Evolutionary conservation across 345 rosid species (phyloP), one percentile per base, ranked within the genome.

Genomic region (Angophora floribunda): DNA sequence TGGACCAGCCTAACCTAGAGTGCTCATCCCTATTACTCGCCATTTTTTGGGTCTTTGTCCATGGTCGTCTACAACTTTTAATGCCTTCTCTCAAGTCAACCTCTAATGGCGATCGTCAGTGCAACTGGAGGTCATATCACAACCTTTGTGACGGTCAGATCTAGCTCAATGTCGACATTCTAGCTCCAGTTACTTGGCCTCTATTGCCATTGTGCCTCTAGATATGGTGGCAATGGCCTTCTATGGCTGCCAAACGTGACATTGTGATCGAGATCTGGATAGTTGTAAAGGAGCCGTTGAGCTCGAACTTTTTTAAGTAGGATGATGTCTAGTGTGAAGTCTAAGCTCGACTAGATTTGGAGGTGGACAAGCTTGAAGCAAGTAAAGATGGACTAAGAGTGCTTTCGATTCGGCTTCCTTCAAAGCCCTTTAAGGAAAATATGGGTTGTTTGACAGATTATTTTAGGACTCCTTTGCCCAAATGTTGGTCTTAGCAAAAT

Each of bases 361-460:
- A n/a, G 70, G 17, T n/a, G 17, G 17, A 63, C 36, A n/a, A n/a
- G 36, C 70, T 28, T 63, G 13, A n/a, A 63, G 70, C 17, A n/a
- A n/a, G 36, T 63, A n/a, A 13, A 63, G 41, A 6, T 4, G 65
- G 14, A 26, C 65, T 5, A 59, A 26, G 65, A 3, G 6, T 44
- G 17, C 45, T 0, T 55, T 21, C 8, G 1, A 0, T 17, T 32
- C 22, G 9, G 0, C 0, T 7, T 30, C 26, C 21, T 21, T 55
- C 8, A 10, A 7, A 32, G 7, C 6, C 45, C 16, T 17, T 0
- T 55, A 28, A 2, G 13, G 13, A 55, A 53, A 55, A 55, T 22
- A 0, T 55, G 0, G 1, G 61, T 28, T 55, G 24, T 55, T 0
- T 55, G 28, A 55, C 3, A 53, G 21, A 0, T 9, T 8, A 21